Percentiles rank a stretch among this genome's conserved stretches.
Evolutionary conservation across 495 filamentous ascomycete genomes (phyloP).

Genomic region (Xylaria curta): DNA sequence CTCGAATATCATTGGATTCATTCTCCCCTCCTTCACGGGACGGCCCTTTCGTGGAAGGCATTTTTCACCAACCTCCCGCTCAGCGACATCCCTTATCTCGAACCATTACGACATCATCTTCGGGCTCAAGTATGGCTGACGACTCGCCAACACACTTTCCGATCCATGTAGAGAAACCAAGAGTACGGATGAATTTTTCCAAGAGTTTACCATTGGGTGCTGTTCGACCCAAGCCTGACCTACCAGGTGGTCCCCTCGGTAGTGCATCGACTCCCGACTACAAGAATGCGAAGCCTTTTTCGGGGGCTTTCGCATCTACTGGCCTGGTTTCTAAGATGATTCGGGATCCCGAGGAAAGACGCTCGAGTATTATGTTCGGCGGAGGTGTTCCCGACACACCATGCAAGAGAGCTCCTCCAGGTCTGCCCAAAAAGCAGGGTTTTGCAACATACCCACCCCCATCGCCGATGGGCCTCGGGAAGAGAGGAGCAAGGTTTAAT

Average conservation of each 20-base stretch:
- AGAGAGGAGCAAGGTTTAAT: constrained; percentile 50
- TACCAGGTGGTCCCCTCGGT: constrained; percentile 9
- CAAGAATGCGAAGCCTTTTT: constrained; percentile 80
- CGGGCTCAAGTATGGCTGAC: constrained; percentile 74
- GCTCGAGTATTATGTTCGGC: constrained; percentile 25
- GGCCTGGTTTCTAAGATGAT: constrained; percentile 89
- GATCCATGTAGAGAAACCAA: constrained; percentile 56
- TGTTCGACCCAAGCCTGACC: constrained; percentile 32
- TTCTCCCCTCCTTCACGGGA: constrained; percentile 67
- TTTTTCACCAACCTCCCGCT: constrained; percentile 56
- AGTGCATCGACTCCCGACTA: constrained; percentile 83
- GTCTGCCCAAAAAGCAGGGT: constrained; percentile 55
- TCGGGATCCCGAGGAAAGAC: constrained; percentile 58
- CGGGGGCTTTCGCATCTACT: constrained; percentile 90
- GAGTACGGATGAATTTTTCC: constrained; percentile 69
- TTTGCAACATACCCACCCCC: constrained; percentile 67
- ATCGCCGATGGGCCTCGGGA: constrained; percentile 55
- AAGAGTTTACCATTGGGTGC: constrained; percentile 72
- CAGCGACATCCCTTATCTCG: constrained; percentile 87
- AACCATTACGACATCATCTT: constrained; percentile 83
- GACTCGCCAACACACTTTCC: constrained; percentile 76
- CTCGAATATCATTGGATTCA: constrained; percentile 79
- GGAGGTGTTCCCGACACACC: constrained; percentile 86
- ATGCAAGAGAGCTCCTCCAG: constrained; percentile 65
- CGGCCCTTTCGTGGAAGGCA: constrained; percentile 64